Base-by-base conservation (phyloP, 129 eudicot species). In the Escallonia herrerae region DNA sequence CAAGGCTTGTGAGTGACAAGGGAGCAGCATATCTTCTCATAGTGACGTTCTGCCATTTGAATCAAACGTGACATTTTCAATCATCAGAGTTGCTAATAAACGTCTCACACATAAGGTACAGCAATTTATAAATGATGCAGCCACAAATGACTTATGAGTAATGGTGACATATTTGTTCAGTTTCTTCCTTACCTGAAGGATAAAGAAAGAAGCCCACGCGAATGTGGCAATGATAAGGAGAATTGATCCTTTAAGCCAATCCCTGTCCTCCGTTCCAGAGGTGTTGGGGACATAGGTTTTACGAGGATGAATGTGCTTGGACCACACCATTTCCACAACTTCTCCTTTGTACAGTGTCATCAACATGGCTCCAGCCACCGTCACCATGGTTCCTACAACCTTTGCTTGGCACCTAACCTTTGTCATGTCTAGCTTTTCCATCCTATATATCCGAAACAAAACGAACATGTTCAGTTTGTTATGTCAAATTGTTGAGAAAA, bases 171-270 rank as follows among this genome's bases (percentile, higher is more conserved):
- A n/a, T 49, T 7, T 49, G 56, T 53, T 11, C 14, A 2, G 33
- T 53, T 14, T 2, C 3, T 11, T 11, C 14, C 5, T 53, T 73
- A 91, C 98, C 96, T 93, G 98, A 69, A 93, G 78, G 46, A 93
- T 93, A 87, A 93, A 93, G 65, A 93, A 88, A 41, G 95, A 80
- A 72, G 98, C 98, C 98, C 98, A 93, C 4, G 98, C 96, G 70
- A 93, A 74, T 12, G 98, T 93, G 59, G 98, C 98, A 55, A 93
- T 62, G 48, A 93, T 93, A 54, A 93, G 89, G 47, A 93, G 91
- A 83, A 93, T 88, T 12, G 98, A 93, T 15, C 98, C 98, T 58
- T 71, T 76, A 33, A 83, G 54, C 96, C 96, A 93, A n/a, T 93
- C 95, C 58, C 79, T 83, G 61, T 88, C 95, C 6, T 82, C 63